Evolutionary conservation across 768 basidiomycete species (phyloP).

Genomic region (Psilocybe azurescens): DNA sequence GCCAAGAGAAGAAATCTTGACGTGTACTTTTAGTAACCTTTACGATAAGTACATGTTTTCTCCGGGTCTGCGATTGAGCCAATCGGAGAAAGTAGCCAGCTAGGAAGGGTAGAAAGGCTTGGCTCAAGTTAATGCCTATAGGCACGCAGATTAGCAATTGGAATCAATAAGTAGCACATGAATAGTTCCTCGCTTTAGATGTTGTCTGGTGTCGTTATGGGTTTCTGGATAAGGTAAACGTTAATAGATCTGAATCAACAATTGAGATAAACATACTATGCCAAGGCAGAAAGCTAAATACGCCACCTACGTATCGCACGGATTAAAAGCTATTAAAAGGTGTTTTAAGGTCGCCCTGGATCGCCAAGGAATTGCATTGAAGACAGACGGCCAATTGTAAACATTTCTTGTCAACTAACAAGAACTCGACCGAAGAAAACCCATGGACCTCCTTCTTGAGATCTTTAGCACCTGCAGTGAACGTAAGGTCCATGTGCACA

Average conservation of each 20-base stretch:
- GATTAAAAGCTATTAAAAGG: neutral
- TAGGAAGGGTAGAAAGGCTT: neutral
- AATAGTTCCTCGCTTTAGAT: neutral
- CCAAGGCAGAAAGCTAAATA: slow-evolving; percentile 26
- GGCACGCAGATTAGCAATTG: neutral
- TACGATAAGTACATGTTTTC: slow-evolving; percentile 2
- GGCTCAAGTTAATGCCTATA: neutral
- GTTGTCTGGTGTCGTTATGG: neutral
- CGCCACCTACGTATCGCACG: slow-evolving; percentile 28
- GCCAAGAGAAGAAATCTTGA: slow-evolving; percentile 1
- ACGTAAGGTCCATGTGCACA: slow-evolving; percentile 1
- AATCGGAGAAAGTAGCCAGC: neutral
- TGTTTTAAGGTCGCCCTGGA: neutral
- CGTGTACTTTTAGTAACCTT: slow-evolving; percentile 1
- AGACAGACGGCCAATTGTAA: neutral
- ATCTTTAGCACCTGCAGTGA: neutral
- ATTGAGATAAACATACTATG: slow-evolving; percentile 2
- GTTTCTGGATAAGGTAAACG: neutral
- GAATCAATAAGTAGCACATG: neutral
- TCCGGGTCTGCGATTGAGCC: neutral
- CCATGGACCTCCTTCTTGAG: slow-evolving; percentile 4
- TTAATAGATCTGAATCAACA: neutral
- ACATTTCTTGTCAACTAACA: neutral
- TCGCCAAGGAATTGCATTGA: slow-evolving; percentile 8
- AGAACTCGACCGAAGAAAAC: neutral